Evolutionary conservation across 257 asterid genomes (phyloP).

Genomic region (Ilex asprella): DNA sequence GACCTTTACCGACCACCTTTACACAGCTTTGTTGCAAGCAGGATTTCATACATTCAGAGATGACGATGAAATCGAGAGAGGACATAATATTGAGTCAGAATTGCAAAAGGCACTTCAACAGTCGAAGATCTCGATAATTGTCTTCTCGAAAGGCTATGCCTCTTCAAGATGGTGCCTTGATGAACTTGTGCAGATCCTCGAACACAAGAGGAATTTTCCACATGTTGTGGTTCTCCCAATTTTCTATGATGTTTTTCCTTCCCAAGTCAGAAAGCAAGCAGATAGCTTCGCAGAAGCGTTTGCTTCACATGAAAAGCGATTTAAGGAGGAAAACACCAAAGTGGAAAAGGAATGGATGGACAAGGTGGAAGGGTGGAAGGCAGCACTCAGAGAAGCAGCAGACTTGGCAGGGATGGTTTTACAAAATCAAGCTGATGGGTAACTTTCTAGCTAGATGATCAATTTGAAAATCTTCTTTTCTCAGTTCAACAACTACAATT

Average conservation of each 20-base stretch:
- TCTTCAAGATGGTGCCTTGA: neutral
- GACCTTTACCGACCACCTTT: neutral
- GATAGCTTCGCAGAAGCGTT: neutral
- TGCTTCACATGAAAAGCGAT: neutral
- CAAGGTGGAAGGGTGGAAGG: neutral
- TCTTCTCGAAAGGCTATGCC: neutral
- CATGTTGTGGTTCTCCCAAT: neutral
- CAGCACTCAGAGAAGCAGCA: neutral
- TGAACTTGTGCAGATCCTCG: neutral
- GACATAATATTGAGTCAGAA: neutral
- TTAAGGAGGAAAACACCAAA: neutral
- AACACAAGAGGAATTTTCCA: neutral
- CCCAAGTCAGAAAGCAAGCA: neutral
- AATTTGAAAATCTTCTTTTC: neutral
- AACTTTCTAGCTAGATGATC: neutral
- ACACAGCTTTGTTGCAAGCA: slow-evolving; percentile 1
- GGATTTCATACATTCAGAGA: slow-evolving; percentile 1
- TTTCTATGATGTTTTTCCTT: neutral
- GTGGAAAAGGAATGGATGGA: neutral
- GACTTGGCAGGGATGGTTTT: neutral
- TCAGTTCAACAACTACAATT: neutral
- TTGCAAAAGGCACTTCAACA: neutral
- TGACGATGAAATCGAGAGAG: neutral
- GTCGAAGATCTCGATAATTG: neutral
- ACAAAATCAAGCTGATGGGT: slow-evolving; percentile 1